Evolutionary conservation across 2,329 filamentous ascomycete species (phyloP), one percentile per base, ranked within the genome.

Genomic region (Peltaster fructicola): DNA sequence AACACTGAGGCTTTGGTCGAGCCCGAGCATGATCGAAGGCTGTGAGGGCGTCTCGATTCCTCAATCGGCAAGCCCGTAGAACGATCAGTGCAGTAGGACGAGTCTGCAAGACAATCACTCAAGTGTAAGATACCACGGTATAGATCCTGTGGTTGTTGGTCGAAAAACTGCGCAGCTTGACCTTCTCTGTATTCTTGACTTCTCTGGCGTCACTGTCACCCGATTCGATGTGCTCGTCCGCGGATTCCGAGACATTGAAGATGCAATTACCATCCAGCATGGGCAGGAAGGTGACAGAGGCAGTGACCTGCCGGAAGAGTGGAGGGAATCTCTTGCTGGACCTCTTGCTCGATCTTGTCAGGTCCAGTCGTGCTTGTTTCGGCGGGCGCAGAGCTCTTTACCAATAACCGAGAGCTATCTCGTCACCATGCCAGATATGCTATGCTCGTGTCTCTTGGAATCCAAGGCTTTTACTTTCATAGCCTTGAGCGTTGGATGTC

Each of bases 201-300:
- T 98, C 88, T 58, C 92, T 93, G 27, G 85, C 84, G 52, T 95
- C 88, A 39, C 81, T 92, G 56, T 98, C 88, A 22, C 88, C 88
- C 88, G 88, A 98, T 52, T 98, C 88, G 30, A 98, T 74, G 53
- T 95, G 84, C 10, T 84, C 84, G 48, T 98, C 85, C 25, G 88
- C 88, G 48, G 98, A 98, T 3, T 98, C 88, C 19, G 98, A 66
- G 23, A 98, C 85, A 46, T 98, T 98, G 63, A 98, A 98, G 7
- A 88, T 95, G 61, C 85, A 98, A 50, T 92, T 79, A 19, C 84
- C 84, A 33, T 80, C 73, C 5, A 98, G 68, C 57, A 95, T 84
- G 0, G 88, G 88, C 8, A 98, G 60, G 50, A 98, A 98, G 1
- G 88, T 95, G 27, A 98, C 88, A 1, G 81, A 92, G 2, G 88